These are phyloP conservation scores for Colletotrichum lentis DNA, from an alignment of 2,329 filamentous ascomycete genomes.

Conservation along the genomic window DNA sequence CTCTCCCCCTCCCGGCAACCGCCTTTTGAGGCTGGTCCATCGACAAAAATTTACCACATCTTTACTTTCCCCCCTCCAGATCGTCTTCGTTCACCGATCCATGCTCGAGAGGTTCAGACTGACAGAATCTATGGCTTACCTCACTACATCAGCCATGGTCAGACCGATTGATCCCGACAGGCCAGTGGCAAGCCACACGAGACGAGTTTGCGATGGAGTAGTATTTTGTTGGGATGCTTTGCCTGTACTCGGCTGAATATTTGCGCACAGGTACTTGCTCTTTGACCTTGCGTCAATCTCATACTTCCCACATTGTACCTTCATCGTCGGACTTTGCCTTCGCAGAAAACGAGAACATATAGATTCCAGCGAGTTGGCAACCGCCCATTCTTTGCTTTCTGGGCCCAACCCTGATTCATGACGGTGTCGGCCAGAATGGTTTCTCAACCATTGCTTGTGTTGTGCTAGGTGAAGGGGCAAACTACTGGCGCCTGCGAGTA, in stretches of 20 bases:
- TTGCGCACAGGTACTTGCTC: background rate
- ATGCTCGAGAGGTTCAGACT: too few species aligned
- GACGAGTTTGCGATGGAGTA: background rate
- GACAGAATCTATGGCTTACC: background rate
- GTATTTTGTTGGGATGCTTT: background rate
- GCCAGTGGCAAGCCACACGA: slow-evolving; percentile 10
- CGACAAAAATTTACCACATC: too few species aligned
- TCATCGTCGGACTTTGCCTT: background rate
- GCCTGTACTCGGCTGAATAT: slow-evolving; percentile 9
- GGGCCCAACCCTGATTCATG: slow-evolving; percentile 1
- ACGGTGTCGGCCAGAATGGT: background rate
- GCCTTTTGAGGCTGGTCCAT: too few species aligned
- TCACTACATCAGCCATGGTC: background rate
- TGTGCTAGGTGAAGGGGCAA: background rate
- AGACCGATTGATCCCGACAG: background rate
- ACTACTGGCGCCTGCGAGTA: background rate
- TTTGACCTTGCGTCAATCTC: background rate
- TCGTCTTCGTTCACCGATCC: too few species aligned
- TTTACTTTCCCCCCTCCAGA: too few species aligned
- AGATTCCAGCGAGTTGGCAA: slow-evolving; percentile 3
- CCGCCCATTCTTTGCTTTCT: background rate
- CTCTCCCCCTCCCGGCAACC: background rate
- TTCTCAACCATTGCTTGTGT: background rate
- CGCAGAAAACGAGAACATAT: background rate
- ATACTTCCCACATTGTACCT: background rate